A percentile compares a stretch with the other conserved stretches of the same genome.
phyloP scores from a whole-genome alignment of 768 basidiomycete species.

The Suillus ampliporus region DNA sequence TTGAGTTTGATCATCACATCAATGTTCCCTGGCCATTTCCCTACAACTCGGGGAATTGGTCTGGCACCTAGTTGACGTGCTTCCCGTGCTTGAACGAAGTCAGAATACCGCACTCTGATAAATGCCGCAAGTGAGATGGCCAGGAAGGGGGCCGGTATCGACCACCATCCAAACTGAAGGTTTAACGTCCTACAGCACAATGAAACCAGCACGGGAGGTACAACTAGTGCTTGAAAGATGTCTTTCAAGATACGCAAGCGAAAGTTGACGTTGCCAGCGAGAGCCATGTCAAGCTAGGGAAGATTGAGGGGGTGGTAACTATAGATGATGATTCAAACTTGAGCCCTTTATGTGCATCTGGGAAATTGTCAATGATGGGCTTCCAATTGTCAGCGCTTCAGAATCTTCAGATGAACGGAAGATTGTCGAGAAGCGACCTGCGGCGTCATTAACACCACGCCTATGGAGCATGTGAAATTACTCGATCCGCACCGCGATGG shows the following conservation, averaged over 20 bases:
- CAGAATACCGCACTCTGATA: slow-evolving; percentile 40
- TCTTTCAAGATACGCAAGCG: slow-evolving; percentile 57
- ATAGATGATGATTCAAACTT: background rate
- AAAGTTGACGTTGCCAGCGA: slow-evolving; percentile 36
- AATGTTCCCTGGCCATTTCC: slow-evolving; percentile 81
- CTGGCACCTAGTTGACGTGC: slow-evolving; percentile 55
- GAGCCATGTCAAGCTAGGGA: slow-evolving; percentile 11
- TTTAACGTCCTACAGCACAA: slow-evolving; percentile 33
- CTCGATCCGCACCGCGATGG: slow-evolving; percentile 3
- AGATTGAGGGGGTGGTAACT: background rate
- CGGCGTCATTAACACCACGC: slow-evolving; percentile 7
- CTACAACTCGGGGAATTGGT: slow-evolving; percentile 60
- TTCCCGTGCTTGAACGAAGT: slow-evolving; percentile 46
- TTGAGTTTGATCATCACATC: slow-evolving; percentile 66
- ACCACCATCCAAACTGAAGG: slow-evolving; percentile 40
- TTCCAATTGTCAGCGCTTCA: background rate
- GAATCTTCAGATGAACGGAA: background rate
- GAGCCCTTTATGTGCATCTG: slow-evolving; percentile 5
- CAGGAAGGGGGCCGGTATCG: slow-evolving; percentile 43
- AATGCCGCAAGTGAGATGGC: slow-evolving; percentile 50
- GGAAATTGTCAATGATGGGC: background rate
- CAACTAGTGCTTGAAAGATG: slow-evolving; percentile 44
- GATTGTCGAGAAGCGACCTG: slow-evolving; percentile 2
- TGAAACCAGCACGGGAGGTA: slow-evolving; percentile 48
- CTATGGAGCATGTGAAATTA: background rate